Base-by-base conservation (phyloP, 2,329 filamentous ascomycete genomes). In the Xylariaceae sp. region DNA sequence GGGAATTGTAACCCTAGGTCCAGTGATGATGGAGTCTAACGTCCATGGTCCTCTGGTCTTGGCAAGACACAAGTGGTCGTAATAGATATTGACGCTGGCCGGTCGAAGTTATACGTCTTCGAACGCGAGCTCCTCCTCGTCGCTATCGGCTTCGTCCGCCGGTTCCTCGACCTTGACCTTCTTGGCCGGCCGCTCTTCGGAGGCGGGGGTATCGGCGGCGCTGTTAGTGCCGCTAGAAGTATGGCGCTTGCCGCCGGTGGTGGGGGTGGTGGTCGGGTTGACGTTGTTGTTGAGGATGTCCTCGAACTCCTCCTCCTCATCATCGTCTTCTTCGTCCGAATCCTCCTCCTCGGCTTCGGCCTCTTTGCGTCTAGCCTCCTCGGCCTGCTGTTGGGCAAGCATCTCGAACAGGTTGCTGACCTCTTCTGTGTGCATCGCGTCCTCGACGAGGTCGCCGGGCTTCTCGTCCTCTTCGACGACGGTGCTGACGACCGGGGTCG, bases 371-470 rank as follows among this genome's bases (percentile, higher is more conserved):
- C 67, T 68, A n/a, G 70, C 72, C 18, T 76, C 47, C 21, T 48
- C 70, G 26, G 69, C 66, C 34, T 56, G 53, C 58, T 82, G 74
- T 46, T 80, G 73, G 50, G 79, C 80, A 13, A 88, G 68, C 42
- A 74, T 74, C 26, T 75, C 75, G 57, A 85, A 88, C 40, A 84
- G 78, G 38, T 78, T 76, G 40, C 82, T 80, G 46, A 88, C 74
- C 41, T 74, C 70, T 29, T 74, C 67, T 19, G 78, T 69, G 16
- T 70, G 73, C 40, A 68, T 66, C n/a, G 72, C 66, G 17, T 68
- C 58, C 21, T 62, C 43, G 42, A 61, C 62, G 24, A 50, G 44
- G 33, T 60, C 51, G 14, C 61, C 56, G 5, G 65, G 60, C 31
- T 72, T 70, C 56, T 76, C 74, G 29, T 59, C 60, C 17, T 70